Conservation (phyloP, 2,329 filamentous ascomycete species). For the Venturia effusa region DNA sequence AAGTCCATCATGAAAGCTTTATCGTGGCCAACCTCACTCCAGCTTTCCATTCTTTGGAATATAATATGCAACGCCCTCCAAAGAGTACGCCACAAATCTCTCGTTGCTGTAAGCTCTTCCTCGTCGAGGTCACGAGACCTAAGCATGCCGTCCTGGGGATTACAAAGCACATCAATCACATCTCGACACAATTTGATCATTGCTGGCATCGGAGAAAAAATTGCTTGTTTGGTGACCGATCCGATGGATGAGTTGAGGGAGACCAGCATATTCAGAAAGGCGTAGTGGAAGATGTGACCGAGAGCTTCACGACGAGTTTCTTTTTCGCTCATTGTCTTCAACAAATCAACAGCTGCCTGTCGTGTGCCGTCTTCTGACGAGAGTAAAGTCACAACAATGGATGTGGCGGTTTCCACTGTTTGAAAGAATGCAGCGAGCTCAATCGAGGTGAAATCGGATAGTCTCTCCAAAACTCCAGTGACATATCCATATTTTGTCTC, state of each 20-base stretch:
- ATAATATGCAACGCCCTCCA: slow-evolving; percentile 76
- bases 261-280: slow-evolving; percentile 45
- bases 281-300: slow-evolving; percentile 46
- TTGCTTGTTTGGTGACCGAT: slow-evolving; percentile 43
- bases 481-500: slow-evolving; percentile 51
- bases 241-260: slow-evolving; percentile 46
- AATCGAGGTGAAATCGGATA: slow-evolving; percentile 59
- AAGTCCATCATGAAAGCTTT: slow-evolving; percentile 80
- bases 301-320: slow-evolving; percentile 50
- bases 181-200: slow-evolving; percentile 52
- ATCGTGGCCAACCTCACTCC: slow-evolving; percentile 62
- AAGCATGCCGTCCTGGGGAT: slow-evolving; percentile 52
- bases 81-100: slow-evolving; percentile 71
- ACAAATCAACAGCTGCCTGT: slow-evolving; percentile 66
- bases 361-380: slow-evolving; percentile 71
- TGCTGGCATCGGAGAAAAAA: slow-evolving; percentile 48
- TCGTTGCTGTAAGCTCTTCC: slow-evolving; percentile 54
- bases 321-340: slow-evolving; percentile 72
- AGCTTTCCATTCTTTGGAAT: slow-evolving; percentile 72
- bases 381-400: slow-evolving; percentile 68
- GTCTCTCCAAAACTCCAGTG: slow-evolving; percentile 62
- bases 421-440: slow-evolving; percentile 60
- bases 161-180: slow-evolving; percentile 52
- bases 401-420: slow-evolving; percentile 56
- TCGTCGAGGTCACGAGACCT: slow-evolving; percentile 46